phyloP scores from a whole-genome alignment of 2,329 filamentous ascomycete species.

The Trichoderma brevicompactum region DNA sequence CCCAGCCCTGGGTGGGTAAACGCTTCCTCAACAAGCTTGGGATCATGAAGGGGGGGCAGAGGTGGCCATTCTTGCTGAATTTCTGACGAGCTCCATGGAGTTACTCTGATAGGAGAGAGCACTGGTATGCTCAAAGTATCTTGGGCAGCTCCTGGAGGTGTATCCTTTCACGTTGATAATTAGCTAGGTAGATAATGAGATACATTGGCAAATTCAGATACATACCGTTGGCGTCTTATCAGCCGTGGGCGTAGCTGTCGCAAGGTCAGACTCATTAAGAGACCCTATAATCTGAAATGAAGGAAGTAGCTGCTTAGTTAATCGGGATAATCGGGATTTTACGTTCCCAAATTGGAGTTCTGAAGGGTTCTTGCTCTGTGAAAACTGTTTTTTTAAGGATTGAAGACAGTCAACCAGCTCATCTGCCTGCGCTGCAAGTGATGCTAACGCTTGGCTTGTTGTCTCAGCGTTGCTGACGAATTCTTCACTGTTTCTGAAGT shows the following conservation, averaged over 20 bases:
- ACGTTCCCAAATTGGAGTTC: conserved; percentile 24
- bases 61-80: conserved; percentile 57
- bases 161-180: neutral
- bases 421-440: conserved; percentile 37
- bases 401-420: conserved; percentile 47
- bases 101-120: conserved; percentile 37
- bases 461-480: neutral
- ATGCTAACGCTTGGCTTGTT: conserved; percentile 16
- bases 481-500: neutral
- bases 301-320: conserved; percentile 38
- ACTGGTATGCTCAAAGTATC: conserved; percentile 4
- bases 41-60: conserved; percentile 65
- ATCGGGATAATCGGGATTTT: conserved; percentile 28
- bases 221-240: conserved; percentile 9
- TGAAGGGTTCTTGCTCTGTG: conserved; percentile 30
- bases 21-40: conserved; percentile 62
- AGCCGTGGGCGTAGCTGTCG: neutral
- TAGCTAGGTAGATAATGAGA: too few species aligned
- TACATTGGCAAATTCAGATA: neutral
- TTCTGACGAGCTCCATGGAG: conserved; percentile 56
- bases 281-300: conserved; percentile 33
- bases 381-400: conserved; percentile 38
- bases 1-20: conserved; percentile 67
- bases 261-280: neutral
- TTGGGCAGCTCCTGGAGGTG: neutral